Evolutionary conservation across 2,329 filamentous ascomycete genomes (phyloP), one percentile per base, ranked within the genome.

Genomic region (Colletotrichum chrysophilum): DNA sequence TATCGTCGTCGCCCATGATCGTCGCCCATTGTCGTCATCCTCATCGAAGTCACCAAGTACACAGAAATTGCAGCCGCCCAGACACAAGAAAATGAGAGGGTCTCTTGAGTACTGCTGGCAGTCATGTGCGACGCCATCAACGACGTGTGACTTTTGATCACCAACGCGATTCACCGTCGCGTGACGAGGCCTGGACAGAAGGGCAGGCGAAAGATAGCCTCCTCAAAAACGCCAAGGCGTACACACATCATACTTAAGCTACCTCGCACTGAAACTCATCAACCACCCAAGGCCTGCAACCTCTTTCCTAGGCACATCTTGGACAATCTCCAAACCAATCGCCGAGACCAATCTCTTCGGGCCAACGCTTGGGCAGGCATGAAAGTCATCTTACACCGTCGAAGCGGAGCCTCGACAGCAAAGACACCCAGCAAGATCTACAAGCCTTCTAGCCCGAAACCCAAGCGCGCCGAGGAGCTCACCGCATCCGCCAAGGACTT

Each of bases 111-210:
- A n/a, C n/a, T n/a, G n/a, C n/a, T n/a, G n/a, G n/a, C n/a, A n/a
- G n/a, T n/a, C n/a, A n/a, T n/a, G n/a, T n/a, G n/a, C n/a, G n/a
- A n/a, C n/a, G n/a, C n/a, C n/a, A n/a, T n/a, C n/a, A n/a, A n/a
- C n/a, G n/a, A n/a, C n/a, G 38, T 12, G 18, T 43, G 38, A 43
- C 1, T 1, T 3, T n/a, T 4, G 5, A 43, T 3, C 9, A 12
- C 5, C 3, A 43, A 0, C 38, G 3, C 18, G 9, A 6, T n/a
- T n/a, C 38, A n/a, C 0, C n/a, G 5, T 4, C n/a, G 38, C 1
- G 9, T 2, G 38, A 43, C 3, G 38, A 43, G 5, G 18, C 18
- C 38, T n/a, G 6, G 5, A 38, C 4, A 18, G 8, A 18, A 0
- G 4, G 5, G 4, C 18, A 10, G 0, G 1, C 38, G 5, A 43